These are phyloP conservation scores for Adiantum capillusveneris DNA, from an alignment of 75 land plant genomes.

Conservation along the genomic window DNA sequence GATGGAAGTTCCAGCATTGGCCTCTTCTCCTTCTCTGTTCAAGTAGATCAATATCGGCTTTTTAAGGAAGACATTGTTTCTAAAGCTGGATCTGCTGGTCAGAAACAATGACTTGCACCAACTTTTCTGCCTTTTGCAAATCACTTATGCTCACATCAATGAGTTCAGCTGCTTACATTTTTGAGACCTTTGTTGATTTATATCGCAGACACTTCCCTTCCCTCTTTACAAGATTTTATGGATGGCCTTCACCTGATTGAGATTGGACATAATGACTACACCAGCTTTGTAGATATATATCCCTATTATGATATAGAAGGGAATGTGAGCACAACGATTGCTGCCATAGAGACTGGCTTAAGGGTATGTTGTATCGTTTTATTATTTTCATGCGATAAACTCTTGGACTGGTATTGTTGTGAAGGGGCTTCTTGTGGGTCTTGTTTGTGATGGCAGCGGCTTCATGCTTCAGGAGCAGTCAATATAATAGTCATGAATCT, in stretches of 20 bases:
- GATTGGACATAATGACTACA: conserved; percentile 19
- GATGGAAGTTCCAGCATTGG: conserved; percentile 11
- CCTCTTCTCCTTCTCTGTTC: conserved; percentile 11
- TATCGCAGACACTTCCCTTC: background rate
- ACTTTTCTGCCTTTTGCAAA: too few relatives aligned
- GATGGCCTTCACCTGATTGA: conserved; percentile 18
- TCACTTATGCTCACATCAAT: too few relatives aligned
- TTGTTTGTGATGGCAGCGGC: conserved; percentile 6
- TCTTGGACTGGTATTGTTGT: too few relatives aligned
- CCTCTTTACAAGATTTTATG: background rate
- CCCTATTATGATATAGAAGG: background rate
- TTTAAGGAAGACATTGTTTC: background rate
- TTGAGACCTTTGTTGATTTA: background rate
- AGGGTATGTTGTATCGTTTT: background rate
- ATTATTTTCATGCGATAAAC: too few relatives aligned
- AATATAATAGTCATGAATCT: conserved; percentile 17
- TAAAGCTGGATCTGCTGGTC: background rate
- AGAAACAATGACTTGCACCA: too few relatives aligned
- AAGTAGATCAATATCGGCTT: conserved; percentile 14
- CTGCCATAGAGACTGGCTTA: background rate
- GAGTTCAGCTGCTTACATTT: too few relatives aligned
- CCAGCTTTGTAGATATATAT: background rate
- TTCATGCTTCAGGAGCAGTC: conserved; percentile 16
- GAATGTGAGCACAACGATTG: background rate
- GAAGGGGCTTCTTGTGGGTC: too few relatives aligned